Conservation (phyloP, 2,329 filamentous ascomycete genomes). For the Diaporthe citri region DNA sequence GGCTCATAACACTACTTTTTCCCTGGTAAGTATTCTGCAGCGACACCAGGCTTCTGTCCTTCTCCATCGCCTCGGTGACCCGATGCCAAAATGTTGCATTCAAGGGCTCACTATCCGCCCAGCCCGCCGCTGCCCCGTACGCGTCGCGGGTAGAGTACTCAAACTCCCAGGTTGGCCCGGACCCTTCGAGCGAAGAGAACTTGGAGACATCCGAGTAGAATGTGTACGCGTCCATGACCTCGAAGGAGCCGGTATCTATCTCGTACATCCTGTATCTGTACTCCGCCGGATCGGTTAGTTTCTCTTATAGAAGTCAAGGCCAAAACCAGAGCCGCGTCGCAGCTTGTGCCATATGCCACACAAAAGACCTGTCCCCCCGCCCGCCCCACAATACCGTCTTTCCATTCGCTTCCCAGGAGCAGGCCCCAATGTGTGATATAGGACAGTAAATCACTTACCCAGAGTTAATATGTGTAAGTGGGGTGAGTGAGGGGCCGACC, state of each 20-base stretch:
- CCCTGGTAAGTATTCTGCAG: conserved; percentile 65
- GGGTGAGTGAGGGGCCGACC: conserved; percentile 59
- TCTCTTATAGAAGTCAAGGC: too few species aligned
- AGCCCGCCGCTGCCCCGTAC: conserved; percentile 53
- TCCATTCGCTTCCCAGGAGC: not conserved
- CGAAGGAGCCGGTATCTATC: conserved; percentile 58
- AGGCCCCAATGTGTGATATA: too few species aligned
- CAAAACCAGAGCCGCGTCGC: too few species aligned
- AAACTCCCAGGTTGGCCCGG: conserved; percentile 53
- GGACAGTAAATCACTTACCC: conserved; percentile 40
- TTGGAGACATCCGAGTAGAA: conserved; percentile 56
- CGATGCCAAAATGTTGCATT: conserved; percentile 72
- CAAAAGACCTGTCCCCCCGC: not conserved
- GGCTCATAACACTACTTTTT: conserved; percentile 62
- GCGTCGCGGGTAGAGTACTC: conserved; percentile 58
- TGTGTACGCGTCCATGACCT: conserved; percentile 56
- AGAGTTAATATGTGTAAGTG: conserved; percentile 59
- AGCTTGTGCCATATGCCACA: not conserved
- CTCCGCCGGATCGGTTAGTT: not conserved
- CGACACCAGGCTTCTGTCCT: conserved; percentile 60
- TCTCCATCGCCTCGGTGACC: conserved; percentile 69
- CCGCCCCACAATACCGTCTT: too few species aligned
- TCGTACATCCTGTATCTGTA: conserved; percentile 56
- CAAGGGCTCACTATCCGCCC: conserved; percentile 62
- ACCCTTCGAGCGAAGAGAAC: conserved; percentile 53